A percentile compares a stretch with the other conserved stretches of the same genome.
Conservation (phyloP, 768 basidiomycete species). For the Leucogyrophana mollusca region DNA sequence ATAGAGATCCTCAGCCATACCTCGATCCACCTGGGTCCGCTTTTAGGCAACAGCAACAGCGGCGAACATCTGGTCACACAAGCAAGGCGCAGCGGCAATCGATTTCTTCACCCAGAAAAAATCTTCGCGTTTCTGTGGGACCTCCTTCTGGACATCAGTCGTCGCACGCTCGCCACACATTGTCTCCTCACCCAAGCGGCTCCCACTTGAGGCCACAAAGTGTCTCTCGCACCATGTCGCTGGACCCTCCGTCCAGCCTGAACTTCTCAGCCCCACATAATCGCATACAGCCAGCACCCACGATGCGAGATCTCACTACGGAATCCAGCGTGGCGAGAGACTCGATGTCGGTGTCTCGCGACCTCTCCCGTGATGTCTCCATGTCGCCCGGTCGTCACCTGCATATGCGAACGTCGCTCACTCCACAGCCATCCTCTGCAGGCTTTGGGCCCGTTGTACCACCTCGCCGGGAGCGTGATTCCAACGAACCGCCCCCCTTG, state of each 20-base stretch:
- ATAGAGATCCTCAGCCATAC: constrained; percentile 39
- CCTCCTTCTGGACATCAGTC: constrained; percentile 27
- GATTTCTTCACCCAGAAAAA: constrained; percentile 28
- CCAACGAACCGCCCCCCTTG: constrained; percentile 71
- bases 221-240: constrained; percentile 64
- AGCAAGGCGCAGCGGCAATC: constrained; percentile 20
- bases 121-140: constrained; percentile 28
- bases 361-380: constrained; percentile 38
- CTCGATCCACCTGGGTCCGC: constrained; percentile 54
- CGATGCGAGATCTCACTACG: constrained; percentile 33
- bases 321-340: constrained; percentile 17
- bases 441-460: constrained; percentile 42
- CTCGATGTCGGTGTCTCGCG: constrained; percentile 28
- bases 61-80: constrained; percentile 15
- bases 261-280: constrained; percentile 12
- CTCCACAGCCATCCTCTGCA: constrained; percentile 57
- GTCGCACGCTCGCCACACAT: constrained; percentile 37
- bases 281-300: constrained; percentile 25
- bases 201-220: constrained; percentile 32
- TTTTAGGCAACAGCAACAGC: constrained; percentile 29
- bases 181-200: constrained; percentile 38
- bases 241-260: constrained; percentile 54
- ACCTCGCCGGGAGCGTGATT: constrained; percentile 43
- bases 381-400: constrained; percentile 44
- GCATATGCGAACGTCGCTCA: constrained; percentile 66